phyloP scores from a whole-genome alignment of 371 early-diverging fungal species.

The Quaeritorhiza haematococci region DNA sequence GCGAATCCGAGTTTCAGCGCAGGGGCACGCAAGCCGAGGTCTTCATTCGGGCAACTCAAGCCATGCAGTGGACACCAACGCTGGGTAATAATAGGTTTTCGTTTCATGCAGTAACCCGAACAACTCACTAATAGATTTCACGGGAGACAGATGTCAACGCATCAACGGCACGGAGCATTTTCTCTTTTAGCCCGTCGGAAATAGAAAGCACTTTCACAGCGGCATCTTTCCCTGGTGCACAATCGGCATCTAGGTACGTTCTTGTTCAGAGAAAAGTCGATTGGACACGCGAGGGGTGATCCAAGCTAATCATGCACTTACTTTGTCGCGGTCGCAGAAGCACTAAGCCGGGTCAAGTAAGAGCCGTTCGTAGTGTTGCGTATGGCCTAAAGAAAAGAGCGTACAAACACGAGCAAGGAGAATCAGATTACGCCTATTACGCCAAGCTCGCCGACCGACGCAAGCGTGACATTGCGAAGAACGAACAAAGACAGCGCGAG shows the following conservation, averaged over 20 bases:
- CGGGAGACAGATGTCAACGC: slow-evolving; percentile 15
- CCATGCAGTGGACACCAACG: slow-evolving; percentile 33
- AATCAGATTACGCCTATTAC: slow-evolving; percentile 18
- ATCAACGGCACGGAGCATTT: slow-evolving; percentile 12
- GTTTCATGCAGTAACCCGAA: too few relatives aligned
- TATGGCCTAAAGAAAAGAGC: neutral
- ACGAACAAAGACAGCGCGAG: slow-evolving; percentile 32
- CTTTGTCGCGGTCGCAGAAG: neutral
- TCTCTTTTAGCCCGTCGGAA: slow-evolving; percentile 9
- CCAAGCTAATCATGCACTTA: neutral
- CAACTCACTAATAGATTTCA: neutral
- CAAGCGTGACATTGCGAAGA: slow-evolving; percentile 11
- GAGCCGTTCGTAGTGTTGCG: too few relatives aligned
- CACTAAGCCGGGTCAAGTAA: neutral
- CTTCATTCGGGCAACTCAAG: slow-evolving; percentile 52
- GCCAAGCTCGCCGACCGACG: slow-evolving; percentile 19
- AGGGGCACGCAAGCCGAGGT: slow-evolving; percentile 14
- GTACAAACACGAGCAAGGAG: too few relatives aligned
- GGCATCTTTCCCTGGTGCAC: too few relatives aligned
- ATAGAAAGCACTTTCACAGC: neutral
- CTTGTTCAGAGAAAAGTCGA: too few relatives aligned
- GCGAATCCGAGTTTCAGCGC: neutral
- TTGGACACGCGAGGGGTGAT: too few relatives aligned
- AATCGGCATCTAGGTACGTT: too few relatives aligned
- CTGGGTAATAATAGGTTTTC: slow-evolving; percentile 19